These are phyloP conservation scores for Geotrichum ghanense DNA, from an alignment of 805 yeast genomes.

Conservation along the genomic window DNA sequence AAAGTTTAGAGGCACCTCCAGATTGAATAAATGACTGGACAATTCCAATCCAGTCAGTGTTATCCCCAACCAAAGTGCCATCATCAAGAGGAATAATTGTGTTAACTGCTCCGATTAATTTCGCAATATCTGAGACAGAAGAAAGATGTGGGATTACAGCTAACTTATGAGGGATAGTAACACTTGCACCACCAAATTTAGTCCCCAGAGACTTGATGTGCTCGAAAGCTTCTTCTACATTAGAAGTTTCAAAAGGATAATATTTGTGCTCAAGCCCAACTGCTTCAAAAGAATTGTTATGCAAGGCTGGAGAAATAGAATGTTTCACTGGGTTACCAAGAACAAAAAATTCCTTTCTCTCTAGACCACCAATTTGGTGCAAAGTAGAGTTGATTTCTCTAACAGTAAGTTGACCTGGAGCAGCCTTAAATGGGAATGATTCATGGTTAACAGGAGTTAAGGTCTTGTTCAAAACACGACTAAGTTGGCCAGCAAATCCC, in stretches of 20 bases:
- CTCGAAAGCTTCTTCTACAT: slow-evolving; percentile 44
- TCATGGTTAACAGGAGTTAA: slow-evolving; percentile 80
- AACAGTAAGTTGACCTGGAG: slow-evolving; percentile 69
- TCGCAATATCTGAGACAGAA: slow-evolving; percentile 65
- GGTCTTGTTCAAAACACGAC: slow-evolving; percentile 62
- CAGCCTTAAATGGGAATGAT: slow-evolving; percentile 55
- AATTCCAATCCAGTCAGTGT: slow-evolving; percentile 95
- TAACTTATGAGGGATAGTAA: slow-evolving; percentile 86
- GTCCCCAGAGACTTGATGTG: slow-evolving; percentile 34
- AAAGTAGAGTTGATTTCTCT: slow-evolving; percentile 49
- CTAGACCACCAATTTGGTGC: slow-evolving; percentile 50
- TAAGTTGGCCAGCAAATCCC: slow-evolving; percentile 65
- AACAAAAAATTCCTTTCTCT: slow-evolving; percentile 50
- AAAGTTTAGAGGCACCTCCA: slow-evolving; percentile 34
- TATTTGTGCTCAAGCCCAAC: slow-evolving; percentile 72
- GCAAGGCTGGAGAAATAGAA: slow-evolving; percentile 83
- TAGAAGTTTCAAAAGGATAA: slow-evolving; percentile 53
- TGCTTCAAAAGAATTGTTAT: slow-evolving; percentile 64
- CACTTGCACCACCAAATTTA: slow-evolving; percentile 84
- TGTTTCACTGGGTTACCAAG: slow-evolving; percentile 77
- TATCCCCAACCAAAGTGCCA: slow-evolving; percentile 58
- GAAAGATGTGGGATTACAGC: slow-evolving; percentile 60
- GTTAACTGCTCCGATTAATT: slow-evolving; percentile 85
- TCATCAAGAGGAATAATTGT: slow-evolving; percentile 56
- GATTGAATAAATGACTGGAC: slow-evolving; percentile 48